Percentiles rank a stretch among this genome's conserved stretches.
These are phyloP conservation scores for Straminergon stramineum DNA, from an alignment of 225 moss, liverwort and hornwort species.

Conservation along the genomic window DNA sequence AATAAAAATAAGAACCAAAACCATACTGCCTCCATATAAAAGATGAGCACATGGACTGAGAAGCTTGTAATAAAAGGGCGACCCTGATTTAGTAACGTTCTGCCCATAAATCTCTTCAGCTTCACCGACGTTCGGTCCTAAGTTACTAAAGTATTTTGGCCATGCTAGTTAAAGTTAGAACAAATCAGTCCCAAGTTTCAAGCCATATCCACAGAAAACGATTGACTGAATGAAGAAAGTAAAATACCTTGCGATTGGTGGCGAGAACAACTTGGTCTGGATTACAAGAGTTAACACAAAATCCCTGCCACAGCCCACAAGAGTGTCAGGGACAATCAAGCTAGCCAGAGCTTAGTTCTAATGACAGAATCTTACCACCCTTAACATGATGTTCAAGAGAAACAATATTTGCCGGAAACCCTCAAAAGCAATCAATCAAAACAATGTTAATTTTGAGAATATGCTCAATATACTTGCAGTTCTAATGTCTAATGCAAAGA, in stretches of 20 bases:
- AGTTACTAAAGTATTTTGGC: neutral
- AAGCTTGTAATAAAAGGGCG: neutral
- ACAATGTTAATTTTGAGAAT: neutral
- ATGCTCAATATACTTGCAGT: neutral
- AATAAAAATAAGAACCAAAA: neutral
- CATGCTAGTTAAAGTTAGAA: neutral
- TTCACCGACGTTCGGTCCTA: neutral
- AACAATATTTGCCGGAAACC: neutral
- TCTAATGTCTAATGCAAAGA: neutral
- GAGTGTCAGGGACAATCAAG: slow-evolving; percentile 1
- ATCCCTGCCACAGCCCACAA: slow-evolving; percentile 41
- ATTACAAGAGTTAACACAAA: slow-evolving; percentile 54
- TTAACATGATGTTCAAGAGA: neutral
- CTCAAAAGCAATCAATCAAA: neutral
- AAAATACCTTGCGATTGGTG: slow-evolving; percentile 58
- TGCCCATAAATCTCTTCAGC: neutral
- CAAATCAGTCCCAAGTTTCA: neutral
- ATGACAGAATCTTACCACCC: neutral
- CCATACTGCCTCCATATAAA: neutral
- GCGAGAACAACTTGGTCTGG: slow-evolving; percentile 58
- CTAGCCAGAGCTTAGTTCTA: neutral
- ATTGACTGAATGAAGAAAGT: neutral
- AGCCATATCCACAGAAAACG: neutral
- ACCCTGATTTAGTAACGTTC: neutral
- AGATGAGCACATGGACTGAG: neutral